A percentile compares a stretch with the other conserved stretches of the same genome.
phyloP scores from a whole-genome alignment of 140 eudicot species.

The Stevia rebaudiana region DNA sequence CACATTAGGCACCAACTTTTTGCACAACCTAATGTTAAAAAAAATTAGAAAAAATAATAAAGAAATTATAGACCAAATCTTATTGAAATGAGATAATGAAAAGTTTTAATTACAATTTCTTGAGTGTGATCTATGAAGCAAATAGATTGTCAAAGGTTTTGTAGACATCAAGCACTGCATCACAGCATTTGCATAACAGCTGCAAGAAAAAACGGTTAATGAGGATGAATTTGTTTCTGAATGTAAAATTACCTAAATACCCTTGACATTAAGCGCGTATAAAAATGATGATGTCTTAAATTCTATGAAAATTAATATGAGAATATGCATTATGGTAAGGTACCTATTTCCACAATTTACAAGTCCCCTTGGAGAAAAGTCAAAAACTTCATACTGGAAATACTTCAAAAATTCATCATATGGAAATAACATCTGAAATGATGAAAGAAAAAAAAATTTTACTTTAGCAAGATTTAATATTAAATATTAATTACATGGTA shows the following conservation, averaged over 20 bases:
- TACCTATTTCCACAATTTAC: slow-evolving; percentile 90
- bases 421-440: slow-evolving; percentile 73
- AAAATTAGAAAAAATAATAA: neutral
- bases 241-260: slow-evolving; percentile 1
- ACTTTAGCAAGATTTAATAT: slow-evolving; percentile 1
- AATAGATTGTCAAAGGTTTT: slow-evolving; percentile 67
- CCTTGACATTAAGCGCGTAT: neutral
- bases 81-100: slow-evolving; percentile 1
- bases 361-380: slow-evolving; percentile 76
- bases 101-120: slow-evolving; percentile 50
- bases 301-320: neutral
- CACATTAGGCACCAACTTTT: slow-evolving; percentile 89
- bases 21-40: slow-evolving; percentile 38
- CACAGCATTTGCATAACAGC: slow-evolving; percentile 95
- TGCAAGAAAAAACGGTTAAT: slow-evolving; percentile 25
- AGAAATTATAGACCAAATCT: neutral
- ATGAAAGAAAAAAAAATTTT: neutral
- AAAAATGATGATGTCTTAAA: neutral
- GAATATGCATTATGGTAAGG: neutral
- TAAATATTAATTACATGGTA: too few relatives aligned
- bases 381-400: slow-evolving; percentile 46
- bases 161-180: slow-evolving; percentile 84
- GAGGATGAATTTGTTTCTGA: neutral
- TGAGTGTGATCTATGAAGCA: slow-evolving; percentile 75
- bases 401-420: slow-evolving; percentile 75